Conservation (phyloP, 2,329 filamentous ascomycete genomes). For the Aspergillus quadrilineatus region DNA sequence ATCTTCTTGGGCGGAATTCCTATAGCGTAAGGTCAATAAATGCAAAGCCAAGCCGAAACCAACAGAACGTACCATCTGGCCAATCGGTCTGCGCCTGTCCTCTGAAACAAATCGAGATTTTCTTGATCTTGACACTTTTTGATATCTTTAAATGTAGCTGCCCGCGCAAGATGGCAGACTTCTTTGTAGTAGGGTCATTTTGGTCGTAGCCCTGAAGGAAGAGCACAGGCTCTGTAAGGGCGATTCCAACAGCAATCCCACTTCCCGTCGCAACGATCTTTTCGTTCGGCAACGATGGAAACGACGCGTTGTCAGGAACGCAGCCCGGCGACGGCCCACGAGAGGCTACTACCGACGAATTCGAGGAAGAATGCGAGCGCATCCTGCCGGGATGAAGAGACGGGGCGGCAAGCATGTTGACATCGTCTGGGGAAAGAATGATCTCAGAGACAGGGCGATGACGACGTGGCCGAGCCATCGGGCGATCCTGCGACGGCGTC, state of each 20-base stretch:
- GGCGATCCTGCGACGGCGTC: conserved; percentile 25
- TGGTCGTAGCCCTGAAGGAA: conserved; percentile 52
- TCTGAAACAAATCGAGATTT: conserved; percentile 79
- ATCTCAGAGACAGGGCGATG: conserved; percentile 38
- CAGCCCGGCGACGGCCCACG: conserved; percentile 23
- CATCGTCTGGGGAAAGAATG: conserved; percentile 34
- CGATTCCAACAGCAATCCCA: conserved; percentile 48
- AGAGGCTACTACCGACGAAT: conserved; percentile 25
- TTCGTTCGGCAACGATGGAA: conserved; percentile 44
- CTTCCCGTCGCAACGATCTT: conserved; percentile 51
- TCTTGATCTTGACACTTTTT: conserved; percentile 91
- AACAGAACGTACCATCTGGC: conserved; percentile 68
- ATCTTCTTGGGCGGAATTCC: conserved; percentile 84
- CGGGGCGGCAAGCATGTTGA: conserved; percentile 31
- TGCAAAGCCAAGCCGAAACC: background rate
- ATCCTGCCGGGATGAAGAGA: conserved; percentile 23
- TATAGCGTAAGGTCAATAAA: conserved; percentile 27
- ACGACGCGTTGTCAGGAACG: conserved; percentile 29
- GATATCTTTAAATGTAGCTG: conserved; percentile 77
- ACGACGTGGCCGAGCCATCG: conserved; percentile 26
- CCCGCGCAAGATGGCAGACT: conserved; percentile 80
- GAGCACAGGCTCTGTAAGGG: conserved; percentile 49
- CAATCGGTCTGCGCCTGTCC: conserved; percentile 88
- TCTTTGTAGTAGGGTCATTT: conserved; percentile 56
- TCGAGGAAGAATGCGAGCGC: conserved; percentile 32